These are phyloP conservation scores for Colletotrichum eremochloae DNA, from an alignment of 2,329 filamentous ascomycete species.

Conservation along the genomic window DNA sequence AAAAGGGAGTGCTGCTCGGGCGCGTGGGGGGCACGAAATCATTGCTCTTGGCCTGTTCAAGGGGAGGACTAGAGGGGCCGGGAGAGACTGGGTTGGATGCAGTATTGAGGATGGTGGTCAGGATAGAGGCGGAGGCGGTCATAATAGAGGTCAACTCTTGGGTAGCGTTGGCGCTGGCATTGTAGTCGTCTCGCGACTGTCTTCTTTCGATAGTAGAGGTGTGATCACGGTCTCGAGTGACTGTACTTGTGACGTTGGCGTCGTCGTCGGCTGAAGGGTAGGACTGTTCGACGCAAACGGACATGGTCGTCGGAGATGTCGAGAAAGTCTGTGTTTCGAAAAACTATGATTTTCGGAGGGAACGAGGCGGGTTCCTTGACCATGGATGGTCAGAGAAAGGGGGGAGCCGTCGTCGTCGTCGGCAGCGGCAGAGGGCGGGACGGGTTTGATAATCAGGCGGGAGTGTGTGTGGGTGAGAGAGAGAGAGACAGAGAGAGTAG, in stretches of 20 bases:
- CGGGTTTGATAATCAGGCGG: slow-evolving; percentile 33
- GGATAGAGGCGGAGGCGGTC: slow-evolving; percentile 54
- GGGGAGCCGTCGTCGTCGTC: neutral
- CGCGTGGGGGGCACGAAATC: slow-evolving; percentile 65
- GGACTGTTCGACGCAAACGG: slow-evolving; percentile 41
- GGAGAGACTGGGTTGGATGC: slow-evolving; percentile 69
- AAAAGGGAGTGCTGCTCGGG: slow-evolving; percentile 72
- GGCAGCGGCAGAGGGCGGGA: slow-evolving; percentile 8
- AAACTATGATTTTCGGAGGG: slow-evolving; percentile 29
- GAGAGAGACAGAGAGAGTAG: neutral
- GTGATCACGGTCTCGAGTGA: slow-evolving; percentile 32
- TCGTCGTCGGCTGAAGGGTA: slow-evolving; percentile 35
- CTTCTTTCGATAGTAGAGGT: slow-evolving; percentile 37
- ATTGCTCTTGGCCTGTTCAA: slow-evolving; percentile 60
- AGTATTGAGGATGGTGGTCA: slow-evolving; percentile 54
- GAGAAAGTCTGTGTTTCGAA: slow-evolving; percentile 21
- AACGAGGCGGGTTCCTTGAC: slow-evolving; percentile 29
- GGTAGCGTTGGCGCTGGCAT: slow-evolving; percentile 40
- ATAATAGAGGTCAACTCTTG: slow-evolving; percentile 54
- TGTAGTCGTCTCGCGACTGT: slow-evolving; percentile 42
- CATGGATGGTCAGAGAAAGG: slow-evolving; percentile 26
- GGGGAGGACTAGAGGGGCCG: slow-evolving; percentile 65
- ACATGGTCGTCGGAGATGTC: slow-evolving; percentile 29
- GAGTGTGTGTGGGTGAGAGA: neutral
- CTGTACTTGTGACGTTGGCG: slow-evolving; percentile 34